phyloP scores from a whole-genome alignment of 768 basidiomycete genomes.

The Kwoniella shandongensis region DNA sequence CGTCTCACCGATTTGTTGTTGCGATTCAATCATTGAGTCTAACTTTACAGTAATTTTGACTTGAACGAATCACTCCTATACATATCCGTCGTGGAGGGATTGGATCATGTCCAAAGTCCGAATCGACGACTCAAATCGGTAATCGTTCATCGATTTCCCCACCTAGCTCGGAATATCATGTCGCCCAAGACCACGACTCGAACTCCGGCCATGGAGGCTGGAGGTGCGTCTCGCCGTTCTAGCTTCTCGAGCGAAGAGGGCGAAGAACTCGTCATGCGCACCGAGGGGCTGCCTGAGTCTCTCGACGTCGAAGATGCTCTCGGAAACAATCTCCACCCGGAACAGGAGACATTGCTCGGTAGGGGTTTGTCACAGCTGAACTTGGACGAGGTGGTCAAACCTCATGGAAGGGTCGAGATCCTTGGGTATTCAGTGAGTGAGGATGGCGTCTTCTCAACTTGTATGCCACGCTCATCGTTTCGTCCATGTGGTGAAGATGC shows the following conservation, averaged over 20 bases:
- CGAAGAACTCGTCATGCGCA: slow-evolving; percentile 6
- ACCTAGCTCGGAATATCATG: too few species aligned
- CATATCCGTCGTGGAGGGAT: too few species aligned
- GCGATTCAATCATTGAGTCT: too few species aligned
- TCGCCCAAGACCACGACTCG: slow-evolving; percentile 1
- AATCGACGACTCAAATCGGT: too few species aligned
- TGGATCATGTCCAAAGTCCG: too few species aligned
- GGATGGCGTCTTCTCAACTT: too few species aligned
- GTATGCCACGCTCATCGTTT: background rate
- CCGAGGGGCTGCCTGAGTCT: background rate
- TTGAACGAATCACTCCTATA: too few species aligned
- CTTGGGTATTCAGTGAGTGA: slow-evolving; percentile 13
- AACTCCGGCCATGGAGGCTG: slow-evolving; percentile 2
- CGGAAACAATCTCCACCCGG: background rate
- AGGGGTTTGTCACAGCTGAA: background rate
- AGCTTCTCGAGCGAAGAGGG: slow-evolving; percentile 6
- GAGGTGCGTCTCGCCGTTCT: slow-evolving; percentile 5
- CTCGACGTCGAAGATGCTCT: background rate
- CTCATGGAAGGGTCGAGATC: slow-evolving; percentile 2
- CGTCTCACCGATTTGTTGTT: too few species aligned
- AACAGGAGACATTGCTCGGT: slow-evolving; percentile 3
- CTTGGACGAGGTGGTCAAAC: background rate
- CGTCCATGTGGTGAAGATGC: slow-evolving; percentile 19
- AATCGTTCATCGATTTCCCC: too few species aligned
- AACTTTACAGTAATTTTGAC: too few species aligned